phyloP scores from a whole-genome alignment of 805 yeast genomes.

The Kazachstania martiniae region DNA sequence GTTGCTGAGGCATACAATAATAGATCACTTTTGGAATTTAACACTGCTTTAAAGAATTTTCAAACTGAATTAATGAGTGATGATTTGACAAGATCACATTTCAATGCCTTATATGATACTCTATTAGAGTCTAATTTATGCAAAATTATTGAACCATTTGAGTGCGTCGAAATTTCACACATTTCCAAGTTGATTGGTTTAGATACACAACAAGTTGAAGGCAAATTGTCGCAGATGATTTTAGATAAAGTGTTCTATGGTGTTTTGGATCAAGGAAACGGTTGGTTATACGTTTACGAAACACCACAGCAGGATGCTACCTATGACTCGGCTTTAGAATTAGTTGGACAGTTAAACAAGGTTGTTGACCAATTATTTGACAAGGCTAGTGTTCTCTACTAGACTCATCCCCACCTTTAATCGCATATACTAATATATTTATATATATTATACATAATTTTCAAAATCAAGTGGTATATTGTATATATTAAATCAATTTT shows the following conservation, averaged over 20 bases:
- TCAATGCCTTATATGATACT: slow-evolving; percentile 86
- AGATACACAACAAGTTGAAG: slow-evolving; percentile 81
- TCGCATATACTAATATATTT: no score
- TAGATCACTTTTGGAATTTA: slow-evolving; percentile 85
- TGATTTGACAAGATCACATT: slow-evolving; percentile 80
- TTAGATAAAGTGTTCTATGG: slow-evolving; percentile 92
- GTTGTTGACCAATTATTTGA: slow-evolving; percentile 89
- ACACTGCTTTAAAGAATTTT: slow-evolving; percentile 64
- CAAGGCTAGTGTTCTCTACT: slow-evolving; percentile 79
- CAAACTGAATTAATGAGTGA: slow-evolving; percentile 72
- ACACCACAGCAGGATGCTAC: slow-evolving; percentile 82
- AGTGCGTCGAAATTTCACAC: slow-evolving; percentile 88
- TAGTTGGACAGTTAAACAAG: slow-evolving; percentile 74
- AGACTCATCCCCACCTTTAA: no score
- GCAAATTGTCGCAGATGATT: slow-evolving; percentile 92
- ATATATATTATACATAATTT: no score
- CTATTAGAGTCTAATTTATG: slow-evolving; percentile 85
- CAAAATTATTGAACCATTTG: slow-evolving; percentile 92
- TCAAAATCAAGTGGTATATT: no score
- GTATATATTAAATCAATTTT: no score
- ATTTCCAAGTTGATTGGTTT: slow-evolving; percentile 82
- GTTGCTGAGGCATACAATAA: slow-evolving; percentile 83
- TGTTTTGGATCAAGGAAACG: slow-evolving; percentile 95
- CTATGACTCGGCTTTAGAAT: slow-evolving; percentile 76
- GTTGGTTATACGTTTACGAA: slow-evolving; percentile 88